Evolutionary conservation across 495 filamentous ascomycete genomes (phyloP), one percentile per base, ranked within the genome.

Genomic region (Talaromyces thailandensis): DNA sequence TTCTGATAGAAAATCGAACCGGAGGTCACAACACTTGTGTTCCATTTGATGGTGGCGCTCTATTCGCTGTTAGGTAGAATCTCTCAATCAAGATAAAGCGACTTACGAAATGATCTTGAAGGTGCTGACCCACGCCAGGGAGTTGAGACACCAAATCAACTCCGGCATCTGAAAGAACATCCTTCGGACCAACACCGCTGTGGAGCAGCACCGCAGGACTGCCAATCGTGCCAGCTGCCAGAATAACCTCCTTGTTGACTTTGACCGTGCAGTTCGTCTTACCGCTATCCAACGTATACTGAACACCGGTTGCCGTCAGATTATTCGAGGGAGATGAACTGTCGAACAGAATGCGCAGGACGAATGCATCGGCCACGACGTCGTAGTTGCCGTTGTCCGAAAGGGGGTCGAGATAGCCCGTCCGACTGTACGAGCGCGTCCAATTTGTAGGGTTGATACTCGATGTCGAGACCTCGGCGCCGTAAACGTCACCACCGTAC

Each of bases 161-260:
- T 6, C 72, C 74, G 7, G 76, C 68, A 11, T 53, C 35, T 14
- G 67, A 57, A 11, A 82, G 65, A 3, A 79, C 70, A 23, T 69
- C 66, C 59, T 70, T 74, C 0, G 75, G 75, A 2, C 79, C 79
- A 40, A 82, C 69, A 52, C 79, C 79, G 32, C 76, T 75, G 43
- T 81, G 63, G 8, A 80, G 70, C 8, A 82, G 64, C n/a, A 86
- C 73, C 62, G 85, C 80, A 0, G 84, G 84, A 24, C 81, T 79
- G 64, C 82, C 82, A 63, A 85, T 74, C 24, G 79, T 67, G 11
- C 84, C 84, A 57, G 80, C 79, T 0, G 83, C 69, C 5, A 86
- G 64, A 63, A 86, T 85, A 21, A 85, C 81, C 66, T 86, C 84
- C 56, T 76, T 77, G 11, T 69, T 75, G 2, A 77, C 75, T 26